These are phyloP conservation scores for Pleurotus giganteus DNA, from an alignment of 768 basidiomycete genomes.

Conservation along the genomic window DNA sequence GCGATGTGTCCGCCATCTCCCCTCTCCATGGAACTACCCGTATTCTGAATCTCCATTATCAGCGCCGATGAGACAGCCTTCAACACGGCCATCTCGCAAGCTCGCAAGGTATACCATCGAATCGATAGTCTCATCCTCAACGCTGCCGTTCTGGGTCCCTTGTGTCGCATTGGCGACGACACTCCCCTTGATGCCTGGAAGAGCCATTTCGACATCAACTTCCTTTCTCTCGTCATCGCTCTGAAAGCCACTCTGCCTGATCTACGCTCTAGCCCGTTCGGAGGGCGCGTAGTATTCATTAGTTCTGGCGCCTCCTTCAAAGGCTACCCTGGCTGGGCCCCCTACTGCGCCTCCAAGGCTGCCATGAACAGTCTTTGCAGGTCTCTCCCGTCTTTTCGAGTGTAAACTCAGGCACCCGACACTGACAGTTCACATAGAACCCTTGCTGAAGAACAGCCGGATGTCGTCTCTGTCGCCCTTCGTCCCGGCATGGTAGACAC, in stretches of 20 bases:
- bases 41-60: conserved; percentile 15
- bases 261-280: conserved; percentile 55
- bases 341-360: conserved; percentile 84
- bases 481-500: conserved; percentile 91
- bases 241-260: conserved; percentile 66
- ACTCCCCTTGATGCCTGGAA: conserved; percentile 56
- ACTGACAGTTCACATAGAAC: conserved; percentile 48
- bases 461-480: conserved; percentile 69
- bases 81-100: conserved; percentile 52
- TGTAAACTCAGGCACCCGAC: background rate
- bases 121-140: conserved; percentile 84
- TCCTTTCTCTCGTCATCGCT: conserved; percentile 79
- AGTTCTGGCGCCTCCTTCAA: conserved; percentile 84
- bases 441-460: conserved; percentile 80
- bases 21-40: conserved; percentile 10
- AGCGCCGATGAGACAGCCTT: conserved; percentile 62
- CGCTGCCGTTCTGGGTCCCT: conserved; percentile 75
- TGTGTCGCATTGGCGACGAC: conserved; percentile 55
- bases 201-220: conserved; percentile 78
- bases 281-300: conserved; percentile 75
- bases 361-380: conserved; percentile 86
- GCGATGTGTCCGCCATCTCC: conserved; percentile 67
- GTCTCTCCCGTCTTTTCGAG: conserved; percentile 30
- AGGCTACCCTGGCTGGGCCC: conserved; percentile 68
- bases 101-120: conserved; percentile 50